Percentiles rank a stretch among this genome's conserved stretches.
Evolutionary conservation across 306 rosid species (phyloP).

Genomic region (Trifolium dubium): DNA sequence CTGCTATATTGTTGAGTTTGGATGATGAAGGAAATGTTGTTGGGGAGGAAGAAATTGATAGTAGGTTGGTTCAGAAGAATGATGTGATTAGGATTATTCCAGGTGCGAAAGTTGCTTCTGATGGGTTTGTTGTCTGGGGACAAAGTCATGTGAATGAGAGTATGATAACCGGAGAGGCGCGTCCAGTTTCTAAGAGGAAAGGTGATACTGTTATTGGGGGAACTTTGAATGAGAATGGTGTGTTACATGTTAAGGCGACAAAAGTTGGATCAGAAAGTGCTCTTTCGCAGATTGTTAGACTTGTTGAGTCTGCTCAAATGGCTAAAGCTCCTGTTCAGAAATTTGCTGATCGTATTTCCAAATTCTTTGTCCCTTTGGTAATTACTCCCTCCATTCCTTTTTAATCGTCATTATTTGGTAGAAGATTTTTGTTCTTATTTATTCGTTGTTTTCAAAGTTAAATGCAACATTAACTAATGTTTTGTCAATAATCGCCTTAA

Average conservation of each 20-base stretch:
- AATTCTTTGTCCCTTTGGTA: slow-evolving; percentile 88
- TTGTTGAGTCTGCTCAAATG: slow-evolving; percentile 91
- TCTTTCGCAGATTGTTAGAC: slow-evolving; percentile 84
- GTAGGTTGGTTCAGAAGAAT: slow-evolving; percentile 79
- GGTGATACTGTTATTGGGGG: slow-evolving; percentile 86
- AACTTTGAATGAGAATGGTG: slow-evolving; percentile 84
- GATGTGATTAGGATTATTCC: slow-evolving; percentile 75
- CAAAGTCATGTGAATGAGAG: slow-evolving; percentile 92
- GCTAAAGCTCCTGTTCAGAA: slow-evolving; percentile 94
- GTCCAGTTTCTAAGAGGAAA: slow-evolving; percentile 64
- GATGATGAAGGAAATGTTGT: slow-evolving; percentile 62
- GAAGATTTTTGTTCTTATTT: background rate
- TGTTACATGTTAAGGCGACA: slow-evolving; percentile 76
- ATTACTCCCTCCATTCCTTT: background rate
- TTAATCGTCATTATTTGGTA: background rate
- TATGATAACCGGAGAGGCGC: slow-evolving; percentile 92
- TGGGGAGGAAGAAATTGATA: slow-evolving; percentile 67
- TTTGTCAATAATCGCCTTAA: background rate
- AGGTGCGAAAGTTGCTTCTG: slow-evolving; percentile 78
- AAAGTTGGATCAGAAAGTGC: slow-evolving; percentile 89
- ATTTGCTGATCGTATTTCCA: slow-evolving; percentile 85
- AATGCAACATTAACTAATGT: background rate
- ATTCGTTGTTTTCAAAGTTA: background rate
- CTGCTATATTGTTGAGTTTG: slow-evolving; percentile 59
- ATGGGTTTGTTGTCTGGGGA: slow-evolving; percentile 81